Percentiles rank a stretch among this genome's conserved stretches.
phyloP scores from a whole-genome alignment of 306 rosid genomes.

The Cyamopsis tetragonoloba region DNA sequence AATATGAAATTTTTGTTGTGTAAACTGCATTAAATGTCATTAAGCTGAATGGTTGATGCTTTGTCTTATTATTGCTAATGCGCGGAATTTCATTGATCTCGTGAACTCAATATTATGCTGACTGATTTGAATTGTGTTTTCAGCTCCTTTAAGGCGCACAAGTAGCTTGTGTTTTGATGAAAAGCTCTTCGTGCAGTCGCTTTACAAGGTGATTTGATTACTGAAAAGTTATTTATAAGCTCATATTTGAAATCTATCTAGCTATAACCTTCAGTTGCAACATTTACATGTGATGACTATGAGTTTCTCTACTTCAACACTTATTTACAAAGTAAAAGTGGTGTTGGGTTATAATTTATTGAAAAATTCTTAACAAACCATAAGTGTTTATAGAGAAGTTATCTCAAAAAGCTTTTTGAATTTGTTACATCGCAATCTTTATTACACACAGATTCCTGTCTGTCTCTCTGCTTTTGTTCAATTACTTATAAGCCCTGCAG shows the following conservation, averaged over 20 bases:
- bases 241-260: not conserved
- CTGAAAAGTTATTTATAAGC: not conserved
- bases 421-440: not conserved
- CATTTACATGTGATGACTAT: not conserved
- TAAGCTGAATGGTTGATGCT: not conserved
- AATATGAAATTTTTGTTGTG: not conserved
- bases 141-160: constrained; percentile 57
- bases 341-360: too few species aligned
- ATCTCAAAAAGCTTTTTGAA: too few species aligned
- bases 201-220: constrained; percentile 68
- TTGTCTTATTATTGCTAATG: not conserved
- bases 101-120: constrained; percentile 20
- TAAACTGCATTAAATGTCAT: not conserved
- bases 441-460: not conserved
- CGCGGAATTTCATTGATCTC: not conserved
- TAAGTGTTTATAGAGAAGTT: too few species aligned
- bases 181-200: constrained; percentile 73
- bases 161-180: constrained; percentile 82
- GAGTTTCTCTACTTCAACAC: too few species aligned
- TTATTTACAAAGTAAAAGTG: too few species aligned
- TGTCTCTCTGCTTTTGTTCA: not conserved
- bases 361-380: too few species aligned
- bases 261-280: not conserved
- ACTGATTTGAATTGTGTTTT: constrained; percentile 26
- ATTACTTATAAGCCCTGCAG: not conserved